Evolutionary conservation across 2,329 filamentous ascomycete genomes (phyloP).

Genomic region (Cordyceps pruinosa): DNA sequence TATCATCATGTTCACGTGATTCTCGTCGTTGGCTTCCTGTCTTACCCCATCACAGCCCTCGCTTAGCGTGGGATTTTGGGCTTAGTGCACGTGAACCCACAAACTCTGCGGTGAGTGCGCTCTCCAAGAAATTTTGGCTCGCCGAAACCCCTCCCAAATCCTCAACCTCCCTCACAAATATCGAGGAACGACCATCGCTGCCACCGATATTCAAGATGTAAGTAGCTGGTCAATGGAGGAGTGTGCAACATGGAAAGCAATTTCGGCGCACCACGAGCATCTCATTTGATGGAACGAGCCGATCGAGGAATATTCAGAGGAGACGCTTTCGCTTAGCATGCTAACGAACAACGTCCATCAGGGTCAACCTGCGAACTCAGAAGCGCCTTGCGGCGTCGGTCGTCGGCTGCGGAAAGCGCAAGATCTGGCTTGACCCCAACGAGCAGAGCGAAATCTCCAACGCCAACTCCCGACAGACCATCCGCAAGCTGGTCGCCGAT

Average conservation of each 20-base stretch:
- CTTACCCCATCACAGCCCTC: conserved; percentile 32
- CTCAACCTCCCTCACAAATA: conserved; percentile 29
- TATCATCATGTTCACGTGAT: too few species aligned
- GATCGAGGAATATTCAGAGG: background rate
- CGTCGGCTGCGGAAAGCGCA: conserved; percentile 98
- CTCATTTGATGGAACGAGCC: conserved; percentile 12
- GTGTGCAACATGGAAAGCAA: background rate
- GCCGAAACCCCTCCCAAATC: conserved; percentile 32
- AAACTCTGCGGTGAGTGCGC: conserved; percentile 32
- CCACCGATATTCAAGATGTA: conserved; percentile 39
- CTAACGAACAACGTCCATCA: conserved; percentile 38
- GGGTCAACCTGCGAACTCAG: conserved; percentile 99
- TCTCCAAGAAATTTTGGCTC: conserved; percentile 34
- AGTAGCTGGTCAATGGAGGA: conserved; percentile 22
- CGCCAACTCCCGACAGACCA: conserved; percentile 99
- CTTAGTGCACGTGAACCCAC: conserved; percentile 36
- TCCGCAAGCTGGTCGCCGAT: conserved; percentile 99
- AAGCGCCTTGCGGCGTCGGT: conserved; percentile 99
- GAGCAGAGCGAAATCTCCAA: conserved; percentile 99
- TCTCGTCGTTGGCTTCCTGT: background rate
- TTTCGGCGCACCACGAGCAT: background rate
- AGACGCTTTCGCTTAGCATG: conserved; percentile 13
- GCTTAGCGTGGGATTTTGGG: conserved; percentile 29
- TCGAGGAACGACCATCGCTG: conserved; percentile 36
- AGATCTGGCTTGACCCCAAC: conserved; percentile 99